Conservation (phyloP, 106 monocot genomes). For the Gastrodia elata region DNA sequence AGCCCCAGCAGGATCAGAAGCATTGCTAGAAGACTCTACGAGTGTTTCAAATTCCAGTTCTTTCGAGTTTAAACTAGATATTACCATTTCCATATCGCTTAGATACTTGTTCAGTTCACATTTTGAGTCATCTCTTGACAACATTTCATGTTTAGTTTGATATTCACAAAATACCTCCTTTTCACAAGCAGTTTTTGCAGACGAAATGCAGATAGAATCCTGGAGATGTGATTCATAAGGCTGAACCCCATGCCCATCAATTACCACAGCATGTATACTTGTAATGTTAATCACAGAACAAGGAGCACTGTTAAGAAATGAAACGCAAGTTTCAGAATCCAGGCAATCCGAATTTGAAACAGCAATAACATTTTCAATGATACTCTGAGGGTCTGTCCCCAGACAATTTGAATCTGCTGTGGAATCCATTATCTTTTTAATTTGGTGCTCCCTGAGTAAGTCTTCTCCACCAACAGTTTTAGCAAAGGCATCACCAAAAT, state of each 20-base stretch:
- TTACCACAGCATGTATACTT: not conserved
- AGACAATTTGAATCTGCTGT: conserved; percentile 10
- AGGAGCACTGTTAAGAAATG: conserved; percentile 1
- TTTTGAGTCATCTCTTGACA: not conserved
- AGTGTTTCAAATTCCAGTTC: not conserved
- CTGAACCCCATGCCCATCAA: not conserved
- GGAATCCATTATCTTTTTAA: conserved; percentile 25
- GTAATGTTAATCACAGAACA: not conserved
- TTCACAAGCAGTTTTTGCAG: not conserved
- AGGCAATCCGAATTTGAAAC: conserved; percentile 11
- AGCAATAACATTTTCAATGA: not conserved
- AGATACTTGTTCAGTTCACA: not conserved
- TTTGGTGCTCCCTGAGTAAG: conserved; percentile 17
- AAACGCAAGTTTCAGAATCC: conserved; percentile 7
- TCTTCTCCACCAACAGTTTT: not conserved
- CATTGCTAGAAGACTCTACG: not conserved
- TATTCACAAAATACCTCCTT: not conserved
- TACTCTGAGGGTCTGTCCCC: conserved; percentile 6
- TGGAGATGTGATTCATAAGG: not conserved
- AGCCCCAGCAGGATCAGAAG: not conserved
- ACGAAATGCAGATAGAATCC: not conserved
- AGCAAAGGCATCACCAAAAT: not conserved
- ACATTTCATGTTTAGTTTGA: not conserved
- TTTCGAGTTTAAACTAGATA: not conserved
- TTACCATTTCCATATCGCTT: not conserved